These are phyloP conservation scores for Pleurostoma richardsiae DNA, from an alignment of 2,329 filamentous ascomycete genomes.

Conservation along the genomic window DNA sequence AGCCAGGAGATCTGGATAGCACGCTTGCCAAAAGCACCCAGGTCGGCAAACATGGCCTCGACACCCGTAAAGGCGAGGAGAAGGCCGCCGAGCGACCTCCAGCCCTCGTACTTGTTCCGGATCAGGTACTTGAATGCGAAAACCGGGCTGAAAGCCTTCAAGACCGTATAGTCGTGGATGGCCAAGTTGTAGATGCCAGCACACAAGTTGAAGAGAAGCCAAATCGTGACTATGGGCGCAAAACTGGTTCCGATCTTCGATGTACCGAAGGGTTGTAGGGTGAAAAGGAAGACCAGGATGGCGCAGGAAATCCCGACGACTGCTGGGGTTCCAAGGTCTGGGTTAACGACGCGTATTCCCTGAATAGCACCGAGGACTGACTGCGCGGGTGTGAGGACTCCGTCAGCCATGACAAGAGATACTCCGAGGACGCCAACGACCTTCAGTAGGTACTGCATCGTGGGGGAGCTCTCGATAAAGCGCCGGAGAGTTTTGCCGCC, in stretches of 20 bases:
- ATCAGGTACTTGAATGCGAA: slow-evolving; percentile 58
- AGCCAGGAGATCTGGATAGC: slow-evolving; percentile 74
- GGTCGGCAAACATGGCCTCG: slow-evolving; percentile 74
- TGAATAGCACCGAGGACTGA: slow-evolving; percentile 67
- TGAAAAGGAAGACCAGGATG: slow-evolving; percentile 59
- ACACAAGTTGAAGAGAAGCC: slow-evolving; percentile 58
- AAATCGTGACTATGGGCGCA: slow-evolving; percentile 62
- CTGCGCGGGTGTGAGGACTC: slow-evolving; percentile 64
- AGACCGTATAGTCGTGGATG: slow-evolving; percentile 45
- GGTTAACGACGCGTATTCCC: slow-evolving; percentile 53
- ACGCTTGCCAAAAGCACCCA: slow-evolving; percentile 66
- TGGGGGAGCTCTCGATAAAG: slow-evolving; percentile 50
- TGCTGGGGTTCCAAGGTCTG: slow-evolving; percentile 47
- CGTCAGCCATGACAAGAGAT: slow-evolving; percentile 62
- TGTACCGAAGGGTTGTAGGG: slow-evolving; percentile 61
- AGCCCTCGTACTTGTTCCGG: slow-evolving; percentile 54
- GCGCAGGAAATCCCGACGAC: slow-evolving; percentile 61
- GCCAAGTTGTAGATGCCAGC: slow-evolving; percentile 61
- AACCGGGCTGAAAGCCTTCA: slow-evolving; percentile 52
- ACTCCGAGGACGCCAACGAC: slow-evolving; percentile 61
- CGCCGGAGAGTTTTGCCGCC: slow-evolving; percentile 47
- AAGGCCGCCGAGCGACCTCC: slow-evolving; percentile 64
- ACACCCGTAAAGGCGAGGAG: slow-evolving; percentile 72
- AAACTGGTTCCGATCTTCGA: slow-evolving; percentile 55
- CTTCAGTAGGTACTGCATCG: slow-evolving; percentile 50